Base-by-base conservation (phyloP, 208 protist genomes). In the Crithidia expoeki region DNA sequence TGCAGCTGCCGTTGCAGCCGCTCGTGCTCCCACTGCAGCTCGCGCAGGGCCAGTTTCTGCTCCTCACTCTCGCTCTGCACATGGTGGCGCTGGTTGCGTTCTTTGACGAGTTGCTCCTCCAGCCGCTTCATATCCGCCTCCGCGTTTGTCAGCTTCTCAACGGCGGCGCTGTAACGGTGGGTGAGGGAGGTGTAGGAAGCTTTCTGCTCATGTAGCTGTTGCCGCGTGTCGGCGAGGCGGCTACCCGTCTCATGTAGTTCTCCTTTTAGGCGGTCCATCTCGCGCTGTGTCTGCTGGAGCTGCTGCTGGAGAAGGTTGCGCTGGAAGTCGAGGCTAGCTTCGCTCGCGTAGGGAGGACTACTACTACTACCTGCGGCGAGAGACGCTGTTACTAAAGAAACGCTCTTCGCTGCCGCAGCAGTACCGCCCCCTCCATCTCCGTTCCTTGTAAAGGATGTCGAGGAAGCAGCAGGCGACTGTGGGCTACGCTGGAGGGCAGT, bases 101-200 rank as follows among this genome's bases (percentile, higher is more conserved):
- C 89, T 57, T 76, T 62, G 49, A 90, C 77, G 36, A 94, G 81
- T 9, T 85, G 78, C 40, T 84, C 85, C 76, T 94, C 89, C 34
- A 92, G 50, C 53, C 49, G 52, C 60, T 79, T 81, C 19, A 85
- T 60, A 34, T 75, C 74, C 7, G 28, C 61, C 75, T 94, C 89
- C 5, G 81, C 60, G 12, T 52, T 57, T 2, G 83, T 88, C 33
- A 94, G 78, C 64, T 89, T 88, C 71, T 91, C 84, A 40, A 90
- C 76, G 1, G 64, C 38, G 19, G 68, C 57, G 56, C 80, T 75
- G 72, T 92, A 94, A 42, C 84, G 76, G 61, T 90, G 84, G 4
- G 81, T 79, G 59, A 94, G 76, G 6, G 85, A 74, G 62, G 79
- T 84, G 70, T 79, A 77, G 72, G 90, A 74, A 25, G 82, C 64